These are phyloP conservation scores for Yamadazyma friedrichii DNA, from an alignment of 1,139 yeast species.

Conservation along the genomic window DNA sequence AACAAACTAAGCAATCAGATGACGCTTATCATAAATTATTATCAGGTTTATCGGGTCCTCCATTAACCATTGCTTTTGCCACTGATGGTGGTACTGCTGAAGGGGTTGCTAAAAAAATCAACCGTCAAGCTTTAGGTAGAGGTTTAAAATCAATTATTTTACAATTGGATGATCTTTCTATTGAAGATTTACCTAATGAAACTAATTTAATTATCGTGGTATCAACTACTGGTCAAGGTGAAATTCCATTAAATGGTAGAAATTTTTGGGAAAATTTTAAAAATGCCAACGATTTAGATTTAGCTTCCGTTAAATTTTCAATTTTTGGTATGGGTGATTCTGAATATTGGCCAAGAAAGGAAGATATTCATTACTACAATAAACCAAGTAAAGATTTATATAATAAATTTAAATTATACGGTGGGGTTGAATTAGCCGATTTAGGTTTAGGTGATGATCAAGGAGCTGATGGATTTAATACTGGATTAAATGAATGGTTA, in stretches of 20 bases:
- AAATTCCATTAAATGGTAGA: constrained; percentile 93
- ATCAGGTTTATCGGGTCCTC: constrained; percentile 91
- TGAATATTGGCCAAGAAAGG: constrained; percentile 95
- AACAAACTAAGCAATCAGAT: constrained; percentile 69
- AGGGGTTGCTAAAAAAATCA: constrained; percentile 74
- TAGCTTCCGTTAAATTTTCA: constrained; percentile 65
- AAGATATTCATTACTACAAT: constrained; percentile 90
- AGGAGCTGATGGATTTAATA: constrained; percentile 92
- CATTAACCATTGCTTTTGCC: constrained; percentile 84
- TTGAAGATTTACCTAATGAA: constrained; percentile 80
- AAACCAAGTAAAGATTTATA: constrained; percentile 82
- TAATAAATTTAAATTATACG: constrained; percentile 63
- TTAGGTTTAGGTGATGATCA: constrained; percentile 95
- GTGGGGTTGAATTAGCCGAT: constrained; percentile 71
- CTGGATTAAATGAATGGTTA: constrained; percentile 90
- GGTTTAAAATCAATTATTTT: constrained; percentile 77
- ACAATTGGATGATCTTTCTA: constrained; percentile 81
- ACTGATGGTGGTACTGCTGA: constrained; percentile 97
- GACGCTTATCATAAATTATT: constrained; percentile 74
- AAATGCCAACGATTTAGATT: constrained; percentile 66
- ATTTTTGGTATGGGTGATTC: constrained; percentile 95
- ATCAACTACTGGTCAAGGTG: constrained; percentile 98
- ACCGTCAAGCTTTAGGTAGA: constrained; percentile 80
- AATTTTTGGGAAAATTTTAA: constrained; percentile 85
- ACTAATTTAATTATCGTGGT: constrained; percentile 79